Percentiles rank a stretch among this genome's conserved stretches.
These are phyloP conservation scores for Pyrenochaeta sp. DNA, from an alignment of 2,329 filamentous ascomycete species.

Conservation along the genomic window DNA sequence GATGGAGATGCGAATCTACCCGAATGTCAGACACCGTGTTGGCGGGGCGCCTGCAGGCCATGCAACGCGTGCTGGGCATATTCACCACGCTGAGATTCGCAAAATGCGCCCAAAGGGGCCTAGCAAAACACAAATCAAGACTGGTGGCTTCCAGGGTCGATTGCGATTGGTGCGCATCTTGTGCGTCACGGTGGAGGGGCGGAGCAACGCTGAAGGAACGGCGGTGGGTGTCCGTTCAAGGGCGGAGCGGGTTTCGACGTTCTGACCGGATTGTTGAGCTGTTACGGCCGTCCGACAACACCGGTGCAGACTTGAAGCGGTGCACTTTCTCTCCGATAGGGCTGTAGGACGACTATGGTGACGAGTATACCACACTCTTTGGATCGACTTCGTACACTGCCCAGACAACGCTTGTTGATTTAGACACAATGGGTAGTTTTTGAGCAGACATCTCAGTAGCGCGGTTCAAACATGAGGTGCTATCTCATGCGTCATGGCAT, in stretches of 20 bases:
- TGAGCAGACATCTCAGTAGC: too few species aligned
- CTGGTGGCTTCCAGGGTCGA: background rate
- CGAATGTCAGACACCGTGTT: slow-evolving; percentile 6
- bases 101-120: slow-evolving; percentile 6
- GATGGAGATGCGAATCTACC: slow-evolving; percentile 8
- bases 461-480: too few species aligned
- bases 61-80: background rate
- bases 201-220: slow-evolving; percentile 9
- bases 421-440: too few species aligned
- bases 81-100: slow-evolving; percentile 7
- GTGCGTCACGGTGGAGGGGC: slow-evolving; percentile 15
- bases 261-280: slow-evolving; percentile 4
- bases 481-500: too few species aligned
- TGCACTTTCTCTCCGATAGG: too few species aligned
- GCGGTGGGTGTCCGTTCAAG: slow-evolving; percentile 3
- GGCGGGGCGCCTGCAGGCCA: slow-evolving; percentile 3
- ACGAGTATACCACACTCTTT: background rate
- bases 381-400: too few species aligned
- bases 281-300: background rate
- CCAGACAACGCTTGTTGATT: too few species aligned
- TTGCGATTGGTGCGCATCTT: slow-evolving; percentile 10
- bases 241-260: background rate
- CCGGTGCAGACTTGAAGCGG: too few species aligned
- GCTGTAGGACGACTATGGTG: background rate
- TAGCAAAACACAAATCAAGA: slow-evolving; percentile 3